Percentiles rank a stretch among this genome's conserved stretches.
phyloP scores from a whole-genome alignment of 768 basidiomycete species.

The Lactifluus pinguis region DNA sequence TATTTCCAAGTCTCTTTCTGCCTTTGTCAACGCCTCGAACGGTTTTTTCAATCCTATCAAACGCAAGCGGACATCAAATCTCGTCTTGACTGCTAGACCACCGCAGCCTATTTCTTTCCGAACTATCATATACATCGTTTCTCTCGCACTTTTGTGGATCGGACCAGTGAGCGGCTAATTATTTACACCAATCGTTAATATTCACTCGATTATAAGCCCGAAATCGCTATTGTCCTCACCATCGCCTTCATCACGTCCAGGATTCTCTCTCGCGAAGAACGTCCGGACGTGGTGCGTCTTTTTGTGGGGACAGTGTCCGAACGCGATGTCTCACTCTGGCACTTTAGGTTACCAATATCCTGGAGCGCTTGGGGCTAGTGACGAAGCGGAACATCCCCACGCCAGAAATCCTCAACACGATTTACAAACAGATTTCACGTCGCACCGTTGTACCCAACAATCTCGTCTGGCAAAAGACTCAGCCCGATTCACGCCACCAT shows the following conservation, averaged over 20 bases:
- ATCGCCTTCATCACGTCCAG: neutral
- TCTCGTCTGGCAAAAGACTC: neutral
- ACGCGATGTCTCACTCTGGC: neutral
- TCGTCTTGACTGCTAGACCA: neutral
- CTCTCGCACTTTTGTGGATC: neutral
- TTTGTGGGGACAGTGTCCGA: neutral
- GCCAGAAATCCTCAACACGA: neutral
- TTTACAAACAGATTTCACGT: constrained; percentile 5
- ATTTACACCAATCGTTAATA: neutral
- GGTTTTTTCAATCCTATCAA: neutral
- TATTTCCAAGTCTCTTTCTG: neutral
- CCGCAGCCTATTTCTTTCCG: neutral
- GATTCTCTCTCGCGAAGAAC: neutral
- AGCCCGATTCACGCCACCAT: neutral
- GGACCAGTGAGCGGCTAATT: neutral
- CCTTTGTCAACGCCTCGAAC: neutral
- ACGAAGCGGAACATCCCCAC: neutral
- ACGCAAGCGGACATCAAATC: neutral
- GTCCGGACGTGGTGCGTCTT: neutral
- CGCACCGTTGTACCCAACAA: neutral
- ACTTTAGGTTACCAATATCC: neutral
- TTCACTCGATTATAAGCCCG: neutral
- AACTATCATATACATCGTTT: neutral
- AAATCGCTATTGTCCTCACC: neutral
- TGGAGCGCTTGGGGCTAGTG: neutral